phyloP scores from a whole-genome alignment of 2,329 filamentous ascomycete species.

The Aspergillus versicolor region DNA sequence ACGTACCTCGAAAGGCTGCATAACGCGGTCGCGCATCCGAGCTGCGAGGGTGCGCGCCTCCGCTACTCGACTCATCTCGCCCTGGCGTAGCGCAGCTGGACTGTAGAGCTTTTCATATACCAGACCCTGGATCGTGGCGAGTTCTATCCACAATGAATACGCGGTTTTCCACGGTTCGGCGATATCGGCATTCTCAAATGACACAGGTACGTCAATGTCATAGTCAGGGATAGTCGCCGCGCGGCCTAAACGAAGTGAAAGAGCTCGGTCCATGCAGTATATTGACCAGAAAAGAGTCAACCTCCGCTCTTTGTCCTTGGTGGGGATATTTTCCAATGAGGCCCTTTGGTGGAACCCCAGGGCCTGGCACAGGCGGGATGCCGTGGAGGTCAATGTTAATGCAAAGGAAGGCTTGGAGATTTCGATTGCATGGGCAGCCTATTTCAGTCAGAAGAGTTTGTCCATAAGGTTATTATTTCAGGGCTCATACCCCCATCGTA shows the following conservation, averaged over 20 bases:
- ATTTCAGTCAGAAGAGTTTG: conserved; percentile 11
- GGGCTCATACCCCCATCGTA: conserved; percentile 54
- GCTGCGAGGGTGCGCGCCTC: conserved; percentile 29
- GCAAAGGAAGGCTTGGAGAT: conserved; percentile 62
- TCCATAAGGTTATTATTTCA: neutral
- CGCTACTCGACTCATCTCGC: conserved; percentile 24
- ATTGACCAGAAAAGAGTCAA: conserved; percentile 57
- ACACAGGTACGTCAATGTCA: conserved; percentile 52
- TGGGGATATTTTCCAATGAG: conserved; percentile 27
- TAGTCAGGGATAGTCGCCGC: conserved; percentile 59
- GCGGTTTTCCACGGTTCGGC: conserved; percentile 45
- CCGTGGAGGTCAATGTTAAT: conserved; percentile 62
- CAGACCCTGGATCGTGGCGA: conserved; percentile 57
- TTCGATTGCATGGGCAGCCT: conserved; percentile 64
- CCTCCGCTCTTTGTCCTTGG: conserved; percentile 30
- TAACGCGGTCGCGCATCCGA: conserved; percentile 28
- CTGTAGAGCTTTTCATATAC: conserved; percentile 60
- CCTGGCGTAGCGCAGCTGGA: conserved; percentile 28
- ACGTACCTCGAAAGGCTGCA: conserved; percentile 31
- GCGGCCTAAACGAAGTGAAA: conserved; percentile 61
- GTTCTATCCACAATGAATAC: conserved; percentile 55
- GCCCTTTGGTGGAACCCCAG: conserved; percentile 57
- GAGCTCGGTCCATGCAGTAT: conserved; percentile 59
- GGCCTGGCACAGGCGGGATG: conserved; percentile 60
- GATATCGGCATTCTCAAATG: conserved; percentile 5